These are phyloP conservation scores for Dactylonectria estremocensis DNA, from an alignment of 2,329 filamentous ascomycete species.

Conservation along the genomic window DNA sequence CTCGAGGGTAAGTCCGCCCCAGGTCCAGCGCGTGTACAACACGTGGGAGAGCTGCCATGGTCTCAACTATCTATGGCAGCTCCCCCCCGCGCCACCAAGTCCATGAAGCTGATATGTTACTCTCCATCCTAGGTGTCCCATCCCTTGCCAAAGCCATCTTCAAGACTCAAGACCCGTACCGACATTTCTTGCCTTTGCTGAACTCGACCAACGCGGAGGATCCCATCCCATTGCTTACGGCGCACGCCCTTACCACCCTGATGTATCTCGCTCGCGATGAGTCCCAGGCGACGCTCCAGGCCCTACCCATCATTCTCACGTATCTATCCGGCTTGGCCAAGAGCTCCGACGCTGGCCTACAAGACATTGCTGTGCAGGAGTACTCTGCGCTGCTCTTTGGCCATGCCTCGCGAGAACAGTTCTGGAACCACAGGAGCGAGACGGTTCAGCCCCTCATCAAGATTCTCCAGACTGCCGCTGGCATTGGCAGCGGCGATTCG, in stretches of 20 bases:
- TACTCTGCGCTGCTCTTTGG: conserved; percentile 89
- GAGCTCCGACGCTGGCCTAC: conserved; percentile 88
- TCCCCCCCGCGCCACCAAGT: conserved; percentile 17
- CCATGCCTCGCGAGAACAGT: conserved; percentile 80
- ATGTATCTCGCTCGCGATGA: conserved; percentile 78
- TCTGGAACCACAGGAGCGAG: conserved; percentile 92
- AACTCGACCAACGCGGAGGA: conserved; percentile 84
- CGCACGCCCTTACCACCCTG: conserved; percentile 86
- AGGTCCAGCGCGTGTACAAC: conserved; percentile 16
- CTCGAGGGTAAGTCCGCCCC: conserved; percentile 77
- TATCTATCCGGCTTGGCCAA: conserved; percentile 90
- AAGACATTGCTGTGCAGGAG: conserved; percentile 95
- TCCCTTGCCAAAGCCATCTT: conserved; percentile 83
- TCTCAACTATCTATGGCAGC: conserved; percentile 23
- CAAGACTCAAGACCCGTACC: conserved; percentile 83
- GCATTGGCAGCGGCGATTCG: conserved; percentile 76
- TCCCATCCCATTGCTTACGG: conserved; percentile 89
- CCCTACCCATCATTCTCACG: conserved; percentile 85
- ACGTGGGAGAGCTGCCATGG: conserved; percentile 1
- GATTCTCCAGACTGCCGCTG: conserved; percentile 84
- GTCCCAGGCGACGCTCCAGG: conserved; percentile 77
- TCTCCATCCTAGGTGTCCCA: conserved; percentile 77
- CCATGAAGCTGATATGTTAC: conserved; percentile 38
- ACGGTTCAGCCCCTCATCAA: conserved; percentile 86
- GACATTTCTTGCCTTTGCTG: conserved; percentile 87